These are phyloP conservation scores for Anthostomella pinea DNA, from an alignment of 2,329 filamentous ascomycete genomes.

Conservation along the genomic window DNA sequence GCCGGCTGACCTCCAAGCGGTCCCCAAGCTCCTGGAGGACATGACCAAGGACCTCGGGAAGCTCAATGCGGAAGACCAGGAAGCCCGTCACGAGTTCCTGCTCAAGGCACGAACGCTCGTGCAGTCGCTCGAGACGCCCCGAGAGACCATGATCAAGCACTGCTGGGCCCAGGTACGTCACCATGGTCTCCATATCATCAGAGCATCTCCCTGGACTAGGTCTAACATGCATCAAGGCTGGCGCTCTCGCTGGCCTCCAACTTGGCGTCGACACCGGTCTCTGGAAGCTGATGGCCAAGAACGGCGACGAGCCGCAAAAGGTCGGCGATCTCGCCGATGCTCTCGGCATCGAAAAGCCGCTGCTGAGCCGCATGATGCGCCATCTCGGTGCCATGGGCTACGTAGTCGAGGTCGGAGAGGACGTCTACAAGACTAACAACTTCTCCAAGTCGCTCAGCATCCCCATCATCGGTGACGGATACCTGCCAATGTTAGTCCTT, in stretches of 20 bases:
- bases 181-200: too few relatives aligned
- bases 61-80: too few relatives aligned
- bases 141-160: too few relatives aligned
- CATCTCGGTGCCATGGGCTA: constrained; percentile 35
- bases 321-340: constrained; percentile 30
- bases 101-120: too few relatives aligned
- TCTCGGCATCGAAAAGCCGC: constrained; percentile 20
- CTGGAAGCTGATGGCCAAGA: constrained; percentile 33
- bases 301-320: constrained; percentile 30
- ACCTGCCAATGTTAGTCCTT: constrained; percentile 26
- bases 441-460: constrained; percentile 29
- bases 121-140: too few relatives aligned
- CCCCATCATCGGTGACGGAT: constrained; percentile 24
- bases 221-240: too few relatives aligned
- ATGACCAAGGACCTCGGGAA: too few relatives aligned
- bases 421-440: constrained; percentile 33
- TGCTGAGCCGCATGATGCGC: constrained; percentile 31
- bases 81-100: too few relatives aligned
- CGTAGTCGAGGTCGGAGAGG: constrained; percentile 29
- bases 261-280: constrained; percentile 36
- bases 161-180: too few relatives aligned
- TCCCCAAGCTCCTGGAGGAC: too few relatives aligned
- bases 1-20: too few relatives aligned
- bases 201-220: too few relatives aligned
- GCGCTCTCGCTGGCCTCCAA: constrained; percentile 23